Conservation (phyloP, 192 early-diverging fungal genomes). For the Entomortierella lignicola region DNA sequence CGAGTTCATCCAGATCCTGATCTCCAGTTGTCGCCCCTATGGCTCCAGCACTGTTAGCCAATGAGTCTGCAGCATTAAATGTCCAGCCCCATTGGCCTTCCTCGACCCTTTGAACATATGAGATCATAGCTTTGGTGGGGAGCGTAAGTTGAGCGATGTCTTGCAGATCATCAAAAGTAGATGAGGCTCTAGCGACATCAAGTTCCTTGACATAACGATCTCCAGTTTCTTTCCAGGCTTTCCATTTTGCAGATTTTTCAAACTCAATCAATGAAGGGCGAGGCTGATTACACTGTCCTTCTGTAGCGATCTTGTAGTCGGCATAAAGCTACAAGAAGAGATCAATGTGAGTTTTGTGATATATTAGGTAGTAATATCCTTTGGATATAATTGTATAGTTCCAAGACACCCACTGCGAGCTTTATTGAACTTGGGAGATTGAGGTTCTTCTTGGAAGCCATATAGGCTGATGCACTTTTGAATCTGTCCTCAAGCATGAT, state of each 20-base stretch:
- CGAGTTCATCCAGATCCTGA: constrained; percentile 40
- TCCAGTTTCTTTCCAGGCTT: constrained; percentile 55
- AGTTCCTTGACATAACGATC: constrained; percentile 23
- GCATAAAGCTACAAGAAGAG: constrained; percentile 44
- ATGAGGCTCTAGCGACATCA: not conserved
- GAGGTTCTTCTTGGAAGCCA: constrained; percentile 26
- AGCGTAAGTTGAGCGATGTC: constrained; percentile 22
- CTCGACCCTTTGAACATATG: constrained; percentile 34
- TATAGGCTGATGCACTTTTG: constrained; percentile 34
- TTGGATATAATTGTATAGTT: too few relatives aligned
- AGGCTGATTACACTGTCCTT: constrained; percentile 42
- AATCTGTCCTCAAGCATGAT: constrained; percentile 34
- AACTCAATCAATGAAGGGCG: constrained; percentile 57
- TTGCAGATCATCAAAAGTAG: not conserved
- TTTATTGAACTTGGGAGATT: constrained; percentile 27
- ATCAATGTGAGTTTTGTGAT: not conserved
- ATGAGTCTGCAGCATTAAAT: constrained; percentile 14
- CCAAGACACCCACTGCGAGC: constrained; percentile 18
- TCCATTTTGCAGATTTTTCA: constrained; percentile 57
- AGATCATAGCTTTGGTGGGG: constrained; percentile 25
- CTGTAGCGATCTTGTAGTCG: constrained; percentile 54
- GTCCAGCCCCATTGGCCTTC: constrained; percentile 48
- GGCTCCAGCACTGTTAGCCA: not conserved
- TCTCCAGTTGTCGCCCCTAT: constrained; percentile 23
- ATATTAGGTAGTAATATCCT: too few relatives aligned